These are phyloP conservation scores for Vaccinium corymbosum DNA, from an alignment of 148 eudicot genomes.

Conservation along the genomic window DNA sequence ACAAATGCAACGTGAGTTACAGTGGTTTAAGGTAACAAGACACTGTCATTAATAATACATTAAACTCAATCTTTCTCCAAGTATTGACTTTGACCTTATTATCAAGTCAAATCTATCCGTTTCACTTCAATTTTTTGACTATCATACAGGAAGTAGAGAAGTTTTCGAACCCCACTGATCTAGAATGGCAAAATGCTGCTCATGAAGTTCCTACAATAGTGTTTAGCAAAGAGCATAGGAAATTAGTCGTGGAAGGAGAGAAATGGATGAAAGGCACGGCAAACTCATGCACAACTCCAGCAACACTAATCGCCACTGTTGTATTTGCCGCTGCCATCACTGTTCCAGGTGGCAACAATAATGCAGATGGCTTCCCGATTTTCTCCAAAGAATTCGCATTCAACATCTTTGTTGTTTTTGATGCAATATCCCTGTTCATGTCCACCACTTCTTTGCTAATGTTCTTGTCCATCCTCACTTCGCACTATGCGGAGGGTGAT, in stretches of 20 bases:
- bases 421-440: not conserved
- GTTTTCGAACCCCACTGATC: not conserved
- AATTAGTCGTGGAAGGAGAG: not conserved
- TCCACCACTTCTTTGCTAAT: not conserved
- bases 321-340: not conserved
- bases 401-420: not conserved
- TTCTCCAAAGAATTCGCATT: not conserved
- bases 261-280: not conserved
- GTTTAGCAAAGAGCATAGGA: not conserved
- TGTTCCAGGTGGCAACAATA: not conserved
- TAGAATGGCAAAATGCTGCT: not conserved
- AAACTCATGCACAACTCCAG: not conserved
- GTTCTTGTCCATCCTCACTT: not conserved
- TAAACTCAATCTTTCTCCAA: too few species aligned
- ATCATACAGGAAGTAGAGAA: not conserved
- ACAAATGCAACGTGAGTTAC: constrained; percentile 28
- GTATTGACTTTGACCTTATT: too few species aligned
- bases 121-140: too few species aligned
- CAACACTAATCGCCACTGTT: not conserved
- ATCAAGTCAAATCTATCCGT: too few species aligned
- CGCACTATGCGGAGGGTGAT: not conserved
- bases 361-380: not conserved
- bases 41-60: too few species aligned
- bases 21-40: constrained; percentile 18
- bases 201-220: not conserved